These are phyloP conservation scores for Cymodocea nodosa DNA, from an alignment of 116 monocot species.

Conservation along the genomic window DNA sequence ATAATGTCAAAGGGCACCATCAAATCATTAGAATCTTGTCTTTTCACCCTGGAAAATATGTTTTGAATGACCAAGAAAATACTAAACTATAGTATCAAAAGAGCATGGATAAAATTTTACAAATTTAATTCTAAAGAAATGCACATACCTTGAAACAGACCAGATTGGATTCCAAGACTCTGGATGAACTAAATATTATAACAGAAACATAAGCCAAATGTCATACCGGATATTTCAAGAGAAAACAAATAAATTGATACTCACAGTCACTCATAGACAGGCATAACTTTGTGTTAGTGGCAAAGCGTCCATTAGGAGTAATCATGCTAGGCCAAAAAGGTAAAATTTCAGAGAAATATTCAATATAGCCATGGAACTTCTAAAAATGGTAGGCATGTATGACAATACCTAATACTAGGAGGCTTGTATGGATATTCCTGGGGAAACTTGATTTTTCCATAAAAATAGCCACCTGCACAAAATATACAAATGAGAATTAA, in stretches of 20 bases:
- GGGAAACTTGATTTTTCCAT: conserved; percentile 98
- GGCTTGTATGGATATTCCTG: conserved; percentile 97
- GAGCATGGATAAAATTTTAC: background rate
- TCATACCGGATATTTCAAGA: background rate
- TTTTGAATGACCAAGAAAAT: too few species aligned
- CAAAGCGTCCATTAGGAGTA: conserved; percentile 96
- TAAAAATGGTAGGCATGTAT: background rate
- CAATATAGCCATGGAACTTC: conserved; percentile 1
- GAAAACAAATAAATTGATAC: conserved; percentile 8
- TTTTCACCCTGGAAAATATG: background rate
- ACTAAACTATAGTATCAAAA: background rate
- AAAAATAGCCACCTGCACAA: conserved; percentile 80
- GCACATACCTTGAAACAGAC: conserved; percentile 84
- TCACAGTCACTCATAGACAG: conserved; percentile 99
- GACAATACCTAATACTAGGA: conserved; percentile 90
- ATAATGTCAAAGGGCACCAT: background rate
- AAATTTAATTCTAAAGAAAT: conserved; percentile 6
- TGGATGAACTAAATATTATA: conserved; percentile 74
- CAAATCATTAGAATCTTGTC: background rate
- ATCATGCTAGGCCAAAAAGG: conserved; percentile 51
- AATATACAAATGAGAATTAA: too few species aligned
- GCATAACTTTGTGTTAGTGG: conserved; percentile 82
- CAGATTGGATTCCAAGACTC: conserved; percentile 99
- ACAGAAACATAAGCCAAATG: conserved; percentile 6
- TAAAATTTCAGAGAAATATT: background rate